Evolutionary conservation across 352 stramenopile genomes (phyloP), one percentile per base, ranked within the genome.

Genomic region (Globisporangium abappressorium): DNA sequence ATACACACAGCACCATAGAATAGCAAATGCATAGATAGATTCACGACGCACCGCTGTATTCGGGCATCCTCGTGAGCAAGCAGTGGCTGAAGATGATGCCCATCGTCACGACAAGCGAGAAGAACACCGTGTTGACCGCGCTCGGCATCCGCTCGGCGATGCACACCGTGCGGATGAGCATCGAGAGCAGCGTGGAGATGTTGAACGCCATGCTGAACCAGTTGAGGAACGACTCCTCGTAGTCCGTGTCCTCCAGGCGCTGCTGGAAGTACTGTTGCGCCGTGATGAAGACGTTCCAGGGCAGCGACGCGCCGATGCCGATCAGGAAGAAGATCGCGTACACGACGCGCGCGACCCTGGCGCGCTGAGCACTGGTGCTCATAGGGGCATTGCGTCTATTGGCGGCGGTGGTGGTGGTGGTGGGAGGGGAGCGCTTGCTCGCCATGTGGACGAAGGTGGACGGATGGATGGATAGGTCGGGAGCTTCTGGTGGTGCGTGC

Each of bases 201-300:
- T 93, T 94, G 70, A 93, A 94, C 20, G 75, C 81, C 69, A 92
- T 92, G 53, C 78, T 89, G 70, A 95, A 95, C 86, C 86, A 95
- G 67, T 91, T 94, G 24, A 94, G 79, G 67, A 95, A 95, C 49
- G 82, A 89, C 43, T 86, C 82, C 62, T 92, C 82, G 55, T 92
- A 92, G 47, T 76, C 70, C 12, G 86, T 94, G 22, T 78, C 61
- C 2, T 66, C 67, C 41, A 95, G 73, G 1, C 88, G 85, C 51
- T 78, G 62, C 28, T 82, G 73, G 68, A 95, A 95, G 77, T 94
- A 95, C 57, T 78, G 70, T 66, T 93, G 81, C 22, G 84, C 88
- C 3, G 86, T 95, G 72, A 95, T 91, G 67, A 95, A 95, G 24
- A 94, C 85, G 56, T 95, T 95, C 85, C 85, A 95, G 51, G 88